Percentiles rank a stretch among this genome's conserved stretches.
Conservation (phyloP, 75 land plant genomes). For the Larix kaempferi region DNA sequence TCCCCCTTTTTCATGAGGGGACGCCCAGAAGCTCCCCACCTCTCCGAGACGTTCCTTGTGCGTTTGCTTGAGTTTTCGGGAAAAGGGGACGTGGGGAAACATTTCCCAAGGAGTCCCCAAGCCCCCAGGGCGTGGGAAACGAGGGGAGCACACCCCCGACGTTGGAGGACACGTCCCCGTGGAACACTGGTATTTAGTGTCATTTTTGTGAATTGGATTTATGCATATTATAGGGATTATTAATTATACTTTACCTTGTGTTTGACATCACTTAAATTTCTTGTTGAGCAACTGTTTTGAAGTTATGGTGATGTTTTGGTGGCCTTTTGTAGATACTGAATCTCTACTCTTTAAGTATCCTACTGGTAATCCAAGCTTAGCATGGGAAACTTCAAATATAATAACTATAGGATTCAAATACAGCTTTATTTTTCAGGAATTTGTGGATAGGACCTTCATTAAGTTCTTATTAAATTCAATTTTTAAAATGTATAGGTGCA, state of each 20-base stretch:
- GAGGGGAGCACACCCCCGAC: no score
- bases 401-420: neutral
- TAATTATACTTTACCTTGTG: neutral
- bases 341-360: neutral
- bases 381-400: neutral
- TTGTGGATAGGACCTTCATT: neutral
- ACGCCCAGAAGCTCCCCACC: no score
- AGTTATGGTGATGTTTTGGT: neutral
- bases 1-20: no score
- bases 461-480: neutral
- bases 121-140: no score
- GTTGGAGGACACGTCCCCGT: no score
- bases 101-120: no score
- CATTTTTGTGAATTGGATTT: no score
- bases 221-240: neutral
- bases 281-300: neutral
- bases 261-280: neutral
- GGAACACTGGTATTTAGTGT: no score
- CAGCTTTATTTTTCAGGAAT: neutral
- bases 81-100: no score
- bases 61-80: no score
- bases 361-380: neutral
- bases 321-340: neutral
- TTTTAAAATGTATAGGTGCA: slow-evolving; percentile 8
- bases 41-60: no score